Base-by-base conservation (phyloP, 2,329 filamentous ascomycete genomes). In the Beauveria medogensis region DNA sequence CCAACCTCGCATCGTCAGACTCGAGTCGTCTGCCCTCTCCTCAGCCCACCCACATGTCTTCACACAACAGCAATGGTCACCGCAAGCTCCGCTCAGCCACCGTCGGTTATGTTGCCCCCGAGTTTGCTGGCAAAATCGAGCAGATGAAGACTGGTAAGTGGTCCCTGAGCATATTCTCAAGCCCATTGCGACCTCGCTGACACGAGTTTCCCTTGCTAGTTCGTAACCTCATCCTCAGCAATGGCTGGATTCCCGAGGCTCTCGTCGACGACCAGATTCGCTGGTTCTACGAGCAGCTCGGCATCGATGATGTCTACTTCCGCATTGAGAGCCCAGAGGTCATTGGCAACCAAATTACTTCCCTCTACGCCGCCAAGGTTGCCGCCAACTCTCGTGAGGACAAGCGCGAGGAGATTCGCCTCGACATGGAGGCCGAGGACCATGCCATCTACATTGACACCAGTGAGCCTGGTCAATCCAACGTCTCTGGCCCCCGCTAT, bases 361-460 rank as follows among this genome's bases (percentile, higher is more conserved):
- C 93, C 12, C 85, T 99, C 54, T 99, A 97, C 72, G 94, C 94
- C 59, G 94, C 93, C 73, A 97, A 97, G 79, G 87, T 97, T 52
- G 94, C 94, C 43, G 92, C 94, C 9, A 94, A 90, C 72, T 91
- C 93, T 41, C 87, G 94, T 61, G 90, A 95, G 73, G 93, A 97
- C 77, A 95, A 95, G 80, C 88, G 88, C 67, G 84, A 97, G 69
- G 92, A 97, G 77, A 97, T 99, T 68, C 86, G 92, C 64, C 79
- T 99, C 47, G 93, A 97, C 73, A 97, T 97, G 84, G 94, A 99
- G 77, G 91, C 91, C 24, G 79, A 82, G 62, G 94, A 97, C 73
- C 94, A 97, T 71, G 94, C 94, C 63, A 95, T 97, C 71, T 99
- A 97, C 78, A 97, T 99, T 67, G 94, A 99, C 73, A 99, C 94